Percentiles rank a stretch among this genome's conserved stretches.
Evolutionary conservation across 352 stramenopile genomes (phyloP).

Genomic region (Phytophthora crassamura): DNA sequence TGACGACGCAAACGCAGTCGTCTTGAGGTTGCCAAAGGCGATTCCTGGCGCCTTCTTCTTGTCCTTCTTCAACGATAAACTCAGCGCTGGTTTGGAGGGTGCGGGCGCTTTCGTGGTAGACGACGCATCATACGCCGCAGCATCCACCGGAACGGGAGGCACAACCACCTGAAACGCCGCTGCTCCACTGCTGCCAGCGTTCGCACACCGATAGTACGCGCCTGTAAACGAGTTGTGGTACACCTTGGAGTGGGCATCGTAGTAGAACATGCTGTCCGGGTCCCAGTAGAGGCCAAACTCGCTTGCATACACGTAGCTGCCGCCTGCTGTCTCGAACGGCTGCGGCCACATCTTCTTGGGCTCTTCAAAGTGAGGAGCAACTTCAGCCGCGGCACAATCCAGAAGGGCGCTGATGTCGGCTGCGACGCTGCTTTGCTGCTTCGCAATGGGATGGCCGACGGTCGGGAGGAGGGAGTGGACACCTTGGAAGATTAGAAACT

Average conservation of each 20-base stretch:
- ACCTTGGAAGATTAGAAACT: slow-evolving; percentile 42
- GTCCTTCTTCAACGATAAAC: slow-evolving; percentile 57
- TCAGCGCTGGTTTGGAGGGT: slow-evolving; percentile 29
- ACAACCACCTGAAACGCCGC: slow-evolving; percentile 56
- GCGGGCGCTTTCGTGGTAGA: slow-evolving; percentile 24
- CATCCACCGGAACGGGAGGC: slow-evolving; percentile 58
- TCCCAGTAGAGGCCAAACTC: slow-evolving; percentile 84
- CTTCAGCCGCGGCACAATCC: slow-evolving; percentile 61
- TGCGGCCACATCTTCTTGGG: slow-evolving; percentile 82
- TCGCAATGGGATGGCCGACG: slow-evolving; percentile 7
- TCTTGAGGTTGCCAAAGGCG: slow-evolving; percentile 64
- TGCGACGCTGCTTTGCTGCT: slow-evolving; percentile 41
- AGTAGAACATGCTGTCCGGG: slow-evolving; percentile 87
- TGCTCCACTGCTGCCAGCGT: slow-evolving; percentile 22
- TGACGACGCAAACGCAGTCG: slow-evolving; percentile 22
- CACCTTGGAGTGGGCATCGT: slow-evolving; percentile 72
- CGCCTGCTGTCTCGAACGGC: slow-evolving; percentile 81
- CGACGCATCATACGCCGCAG: slow-evolving; percentile 37
- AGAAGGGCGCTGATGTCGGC: slow-evolving; percentile 74
- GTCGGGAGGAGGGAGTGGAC: slow-evolving; percentile 25
- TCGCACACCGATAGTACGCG: slow-evolving; percentile 63
- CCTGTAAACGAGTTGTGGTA: slow-evolving; percentile 82
- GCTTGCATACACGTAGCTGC: slow-evolving; percentile 75
- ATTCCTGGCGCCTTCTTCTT: slow-evolving; percentile 69
- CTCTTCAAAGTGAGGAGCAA: slow-evolving; percentile 58